Conservation (phyloP, 768 basidiomycete genomes). For the Lactarius indigo region DNA sequence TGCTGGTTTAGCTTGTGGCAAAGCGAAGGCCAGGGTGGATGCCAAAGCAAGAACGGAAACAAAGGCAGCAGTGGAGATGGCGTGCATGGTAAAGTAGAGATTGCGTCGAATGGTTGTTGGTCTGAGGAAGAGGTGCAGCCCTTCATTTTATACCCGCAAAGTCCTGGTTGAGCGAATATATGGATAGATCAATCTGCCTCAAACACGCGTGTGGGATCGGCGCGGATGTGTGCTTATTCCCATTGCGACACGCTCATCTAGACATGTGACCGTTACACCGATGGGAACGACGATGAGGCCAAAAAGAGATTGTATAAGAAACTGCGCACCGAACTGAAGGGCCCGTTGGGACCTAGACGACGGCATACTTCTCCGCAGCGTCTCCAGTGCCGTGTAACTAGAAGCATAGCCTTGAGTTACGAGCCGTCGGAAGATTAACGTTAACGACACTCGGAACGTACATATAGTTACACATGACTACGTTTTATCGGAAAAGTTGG, state of each 20-base stretch:
- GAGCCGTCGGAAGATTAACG: no score
- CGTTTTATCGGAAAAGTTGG: no score
- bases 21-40: not conserved
- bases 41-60: slow-evolving; percentile 6
- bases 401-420: no score
- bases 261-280: not conserved
- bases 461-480: no score
- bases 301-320: no score
- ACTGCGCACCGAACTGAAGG: no score
- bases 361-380: no score
- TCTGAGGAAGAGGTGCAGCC: not conserved
- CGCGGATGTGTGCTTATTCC: not conserved
- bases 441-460: no score
- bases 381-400: no score
- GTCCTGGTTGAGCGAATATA: not conserved
- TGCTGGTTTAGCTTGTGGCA: not conserved
- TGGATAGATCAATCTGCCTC: not conserved
- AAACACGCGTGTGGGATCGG: not conserved
- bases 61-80: not conserved
- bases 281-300: not conserved
- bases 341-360: no score
- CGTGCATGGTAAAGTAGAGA: not conserved
- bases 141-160: not conserved
- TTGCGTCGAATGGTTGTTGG: not conserved
- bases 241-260: not conserved